Base-by-base conservation (phyloP, 1,284 basidiomycete genomes). In the Somion occarium region DNA sequence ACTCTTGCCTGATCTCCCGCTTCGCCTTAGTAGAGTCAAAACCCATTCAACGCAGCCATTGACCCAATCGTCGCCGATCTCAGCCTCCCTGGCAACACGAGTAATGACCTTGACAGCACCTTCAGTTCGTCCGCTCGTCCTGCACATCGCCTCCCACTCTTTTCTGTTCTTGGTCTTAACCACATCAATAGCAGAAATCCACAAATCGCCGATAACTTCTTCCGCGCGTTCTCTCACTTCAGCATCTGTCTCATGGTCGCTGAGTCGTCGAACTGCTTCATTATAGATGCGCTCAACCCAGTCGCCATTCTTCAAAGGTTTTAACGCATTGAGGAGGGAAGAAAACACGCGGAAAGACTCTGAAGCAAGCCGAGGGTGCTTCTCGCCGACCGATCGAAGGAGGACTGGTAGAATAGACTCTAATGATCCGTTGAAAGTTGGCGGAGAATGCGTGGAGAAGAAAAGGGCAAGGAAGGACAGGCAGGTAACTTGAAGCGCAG, bases 221-320 rank as follows among this genome's bases (percentile, higher is more conserved):
- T 98, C 87, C 0, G 93, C 93, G 56, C 81, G 83, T 34, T 82
- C 79, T 38, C 92, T 83, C 27, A 99, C 92, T 57, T 98, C 93
- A 11, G 91, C 85, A 65, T 98, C 96, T 3, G 93, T 93, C 56
- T 93, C 90, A 53, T 88, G 80, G 48, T 82, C 88, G 46, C 74
- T 80, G 38, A 99, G 72, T 34, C 93, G 78, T 19, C 72, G 67
- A 2, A 89, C 73, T 2, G 91, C 86, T 49, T 89, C 85, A 11
- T 80, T 71, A 66, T 94, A 96, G 3, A 98, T 74, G 5, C 71
- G 61, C 53, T 88, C 81, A 1, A 82, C 70, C 80, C 88, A 86
- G 25, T 79, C 77, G 3, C 66, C 70, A 15, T 70, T 67, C 59
- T 82, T 83, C 41, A 85, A 67, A 2, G 88, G 85, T 49, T 78